Evolutionary conservation across 495 filamentous ascomycete genomes (phyloP).

Genomic region (Bacidia gigantensis): DNA sequence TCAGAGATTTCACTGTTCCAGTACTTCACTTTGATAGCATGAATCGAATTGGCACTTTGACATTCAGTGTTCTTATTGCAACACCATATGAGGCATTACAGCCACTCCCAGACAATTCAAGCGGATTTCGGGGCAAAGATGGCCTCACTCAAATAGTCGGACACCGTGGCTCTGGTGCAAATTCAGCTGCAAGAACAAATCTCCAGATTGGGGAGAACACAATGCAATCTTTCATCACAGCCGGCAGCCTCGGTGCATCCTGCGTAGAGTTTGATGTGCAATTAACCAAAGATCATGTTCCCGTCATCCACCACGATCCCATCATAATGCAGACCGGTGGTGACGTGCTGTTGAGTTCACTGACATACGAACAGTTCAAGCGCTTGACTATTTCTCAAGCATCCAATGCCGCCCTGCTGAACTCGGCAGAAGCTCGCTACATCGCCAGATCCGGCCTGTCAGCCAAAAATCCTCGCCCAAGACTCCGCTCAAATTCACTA

Average conservation of each 20-base stretch:
- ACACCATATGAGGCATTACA: conserved; percentile 15
- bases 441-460: conserved; percentile 60
- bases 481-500: conserved; percentile 13
- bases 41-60: conserved; percentile 21
- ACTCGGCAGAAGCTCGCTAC: conserved; percentile 15
- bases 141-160: conserved; percentile 17
- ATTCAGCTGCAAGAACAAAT: conserved; percentile 15
- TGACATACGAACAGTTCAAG: conserved; percentile 28
- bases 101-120: background rate
- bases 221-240: conserved; percentile 24
- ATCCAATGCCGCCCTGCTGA: conserved; percentile 33
- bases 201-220: conserved; percentile 31
- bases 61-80: conserved; percentile 21
- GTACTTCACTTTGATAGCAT: conserved; percentile 18
- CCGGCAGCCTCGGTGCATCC: conserved; percentile 22
- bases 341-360: conserved; percentile 25
- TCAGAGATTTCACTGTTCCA: conserved; percentile 21
- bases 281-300: conserved; percentile 23
- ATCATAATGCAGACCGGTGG: conserved; percentile 22
- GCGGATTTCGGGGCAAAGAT: conserved; percentile 3
- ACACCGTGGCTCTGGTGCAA: conserved; percentile 22
- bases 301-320: conserved; percentile 29
- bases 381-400: conserved; percentile 19
- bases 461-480: conserved; percentile 26
- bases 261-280: conserved; percentile 31